Conservation (phyloP, 371 early-diverging fungal species). For the Apophysomyces sp. region DNA sequence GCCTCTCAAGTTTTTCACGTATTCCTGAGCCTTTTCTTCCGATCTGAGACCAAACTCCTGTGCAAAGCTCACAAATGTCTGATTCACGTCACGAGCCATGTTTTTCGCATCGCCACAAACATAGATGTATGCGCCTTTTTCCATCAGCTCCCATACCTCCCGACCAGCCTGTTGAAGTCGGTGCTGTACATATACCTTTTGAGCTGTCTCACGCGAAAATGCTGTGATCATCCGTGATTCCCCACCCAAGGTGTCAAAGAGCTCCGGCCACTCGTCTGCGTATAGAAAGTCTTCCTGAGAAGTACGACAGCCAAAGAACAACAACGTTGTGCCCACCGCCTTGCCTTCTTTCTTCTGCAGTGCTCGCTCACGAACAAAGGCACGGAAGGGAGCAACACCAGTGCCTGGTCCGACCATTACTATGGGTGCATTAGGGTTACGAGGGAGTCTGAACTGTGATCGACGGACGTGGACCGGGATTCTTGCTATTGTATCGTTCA, state of each 20-base stretch:
- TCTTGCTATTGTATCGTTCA: slow-evolving; percentile 23
- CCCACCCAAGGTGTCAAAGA: slow-evolving; percentile 59
- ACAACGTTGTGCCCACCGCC: slow-evolving; percentile 75
- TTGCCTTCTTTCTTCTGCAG: slow-evolving; percentile 53
- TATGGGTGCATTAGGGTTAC: slow-evolving; percentile 76
- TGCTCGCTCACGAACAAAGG: slow-evolving; percentile 90
- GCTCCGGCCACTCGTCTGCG: slow-evolving; percentile 77
- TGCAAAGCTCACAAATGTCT: slow-evolving; percentile 70
- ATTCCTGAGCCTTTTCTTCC: slow-evolving; percentile 70
- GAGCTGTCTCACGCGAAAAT: slow-evolving; percentile 77
- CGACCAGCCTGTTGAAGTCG: slow-evolving; percentile 62
- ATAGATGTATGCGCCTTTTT: slow-evolving; percentile 79
- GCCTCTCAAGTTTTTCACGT: slow-evolving; percentile 80
- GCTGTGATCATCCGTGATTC: slow-evolving; percentile 75
- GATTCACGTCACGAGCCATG: slow-evolving; percentile 94
- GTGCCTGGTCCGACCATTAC: slow-evolving; percentile 98
- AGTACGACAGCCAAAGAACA: slow-evolving; percentile 94
- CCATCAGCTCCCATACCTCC: slow-evolving; percentile 75
- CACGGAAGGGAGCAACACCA: slow-evolving; percentile 97
- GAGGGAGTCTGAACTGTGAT: slow-evolving; percentile 87
- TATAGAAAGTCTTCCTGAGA: slow-evolving; percentile 86
- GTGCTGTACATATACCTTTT: slow-evolving; percentile 92
- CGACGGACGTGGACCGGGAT: slow-evolving; percentile 88
- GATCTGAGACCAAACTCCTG: slow-evolving; percentile 64
- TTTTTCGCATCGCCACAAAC: slow-evolving; percentile 96